Evolutionary conservation across 176 grass and related monocot genomes (phyloP), one percentile per base, ranked within the genome.

Genomic region (Panicum miliaceum): DNA sequence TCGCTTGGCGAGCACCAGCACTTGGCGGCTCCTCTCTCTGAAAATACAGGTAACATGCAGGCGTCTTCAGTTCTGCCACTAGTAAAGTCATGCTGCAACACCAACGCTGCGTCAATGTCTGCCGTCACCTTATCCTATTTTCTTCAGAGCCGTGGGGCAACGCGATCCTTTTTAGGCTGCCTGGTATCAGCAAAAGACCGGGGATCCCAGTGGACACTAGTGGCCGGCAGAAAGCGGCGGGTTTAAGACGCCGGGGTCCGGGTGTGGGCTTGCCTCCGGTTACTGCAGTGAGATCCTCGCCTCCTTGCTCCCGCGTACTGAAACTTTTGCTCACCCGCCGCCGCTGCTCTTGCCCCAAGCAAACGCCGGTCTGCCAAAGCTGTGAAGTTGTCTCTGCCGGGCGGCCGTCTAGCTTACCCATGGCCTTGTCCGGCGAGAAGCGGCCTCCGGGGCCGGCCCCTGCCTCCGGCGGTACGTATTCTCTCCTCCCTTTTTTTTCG

Each of bases 401-500:
- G 3, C 29, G 19, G 36, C 38, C 2, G 37, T 5, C 7, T 18
- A 32, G 20, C 29, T 5, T 7, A 34, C 40, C 64, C 43, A 85
- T 89, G 84, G 79, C 65, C 27, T 46, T 47, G 13, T 10, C 84
- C 38, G 65, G 73, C 73, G 66, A 13, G 12, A 86, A 82, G 27
- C 83, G 26, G 12, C 79, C 37, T 65, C 79, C 65, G n/a, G 41
- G 22, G 18, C 84, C 57, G 72, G 27, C 47, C 7, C 7, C 58
- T n/a, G 12, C 58, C 26, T 90, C 79, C 66, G 8, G 38, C 26
- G 79, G 73, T 86, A 78, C 63, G 29, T 43, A 2, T 61, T 29
- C 75, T 53, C n/a, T 37, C 40, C 22, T 50, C n/a, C 26, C 78
- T n/a, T 0, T 26, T 6, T 58, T 73, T 22, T 7, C 12, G 8